These are phyloP conservation scores for Hordeum vulgare DNA, from an alignment of 176 grass and related monocot species.

Conservation along the genomic window DNA sequence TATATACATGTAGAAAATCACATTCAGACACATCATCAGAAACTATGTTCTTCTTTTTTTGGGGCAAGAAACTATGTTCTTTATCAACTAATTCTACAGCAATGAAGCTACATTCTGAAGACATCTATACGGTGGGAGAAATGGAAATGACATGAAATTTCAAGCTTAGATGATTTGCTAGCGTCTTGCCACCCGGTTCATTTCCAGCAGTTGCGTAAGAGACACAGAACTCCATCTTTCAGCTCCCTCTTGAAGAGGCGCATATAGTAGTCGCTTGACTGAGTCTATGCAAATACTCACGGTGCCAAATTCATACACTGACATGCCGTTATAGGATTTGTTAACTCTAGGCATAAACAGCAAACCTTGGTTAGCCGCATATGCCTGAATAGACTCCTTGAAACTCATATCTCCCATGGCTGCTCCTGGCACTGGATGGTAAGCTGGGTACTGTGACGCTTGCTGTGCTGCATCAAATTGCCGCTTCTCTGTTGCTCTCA, in stretches of 20 bases:
- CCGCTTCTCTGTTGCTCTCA: slow-evolving; percentile 64
- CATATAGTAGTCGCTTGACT: slow-evolving; percentile 67
- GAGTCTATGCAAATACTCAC: slow-evolving; percentile 81
- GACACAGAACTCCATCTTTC: slow-evolving; percentile 78
- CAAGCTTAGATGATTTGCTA: slow-evolving; percentile 17
- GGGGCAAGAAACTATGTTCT: not conserved
- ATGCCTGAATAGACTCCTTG: slow-evolving; percentile 80
- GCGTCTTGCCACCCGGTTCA: slow-evolving; percentile 37
- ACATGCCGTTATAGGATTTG: slow-evolving; percentile 73
- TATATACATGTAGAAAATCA: not conserved
- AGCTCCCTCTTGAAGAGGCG: slow-evolving; percentile 58
- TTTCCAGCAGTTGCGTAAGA: slow-evolving; percentile 73
- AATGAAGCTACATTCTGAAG: slow-evolving; percentile 13
- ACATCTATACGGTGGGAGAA: slow-evolving; percentile 3
- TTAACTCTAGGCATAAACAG: slow-evolving; percentile 82
- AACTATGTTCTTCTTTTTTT: too few species aligned
- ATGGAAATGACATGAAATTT: not conserved
- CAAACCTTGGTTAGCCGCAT: slow-evolving; percentile 73
- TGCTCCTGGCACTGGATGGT: slow-evolving; percentile 26
- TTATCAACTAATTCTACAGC: slow-evolving; percentile 13
- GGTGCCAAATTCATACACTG: slow-evolving; percentile 77
- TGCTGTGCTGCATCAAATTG: slow-evolving; percentile 73
- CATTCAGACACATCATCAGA: slow-evolving; percentile 25
- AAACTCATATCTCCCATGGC: slow-evolving; percentile 64
- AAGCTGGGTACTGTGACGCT: slow-evolving; percentile 28